Evolutionary conservation across 1,139 yeast species (phyloP), one percentile per base, ranked within the genome.

Genomic region (Pichia sp.): DNA sequence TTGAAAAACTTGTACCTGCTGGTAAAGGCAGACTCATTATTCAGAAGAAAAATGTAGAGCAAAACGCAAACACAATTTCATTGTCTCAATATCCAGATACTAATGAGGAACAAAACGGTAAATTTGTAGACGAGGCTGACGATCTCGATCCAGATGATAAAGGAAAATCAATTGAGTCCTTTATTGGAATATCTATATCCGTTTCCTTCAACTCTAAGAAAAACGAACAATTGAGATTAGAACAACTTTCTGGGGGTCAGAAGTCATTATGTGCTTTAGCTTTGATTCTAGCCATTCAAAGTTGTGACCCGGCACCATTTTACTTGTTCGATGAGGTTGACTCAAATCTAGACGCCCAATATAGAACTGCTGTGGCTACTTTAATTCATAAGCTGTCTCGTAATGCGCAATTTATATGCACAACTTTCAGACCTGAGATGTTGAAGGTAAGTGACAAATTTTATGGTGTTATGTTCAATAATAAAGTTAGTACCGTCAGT

Each of bases 261-360:
- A 93, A 93, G 67, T 88, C 98, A 0, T 74, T 93, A 20, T 92
- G 98, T 75, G 98, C 99, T 2, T 83, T 93, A 63, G 92, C 98
- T 0, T 78, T 93, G 52, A 92, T 93, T 60, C 78, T 93, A 58
- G 98, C 99, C 4, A 90, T 93, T 59, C 99, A 93, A 72, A 83
- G 80, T 67, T 89, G 95, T 62, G 98, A 93, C 63, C 98, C 98
- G 9, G 98, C 98, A 2, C 98, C 99, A 50, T 93, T 93, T 69
- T 93, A 93, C 67, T 73, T 93, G 53, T 91, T 93, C 71, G 99
- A 93, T 70, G 99, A 93, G 74, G 87, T 93, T 58, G 99, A 93
- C 73, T 97, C 98, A 8, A 93, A 93, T 62, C 76, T 93, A 58
- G 99, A 93, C 72, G 83, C 96, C 2, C 97, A 90, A 67, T 92